Evolutionary conservation across 2,329 filamentous ascomycete genomes (phyloP).

Genomic region (Apiospora saccharicola): DNA sequence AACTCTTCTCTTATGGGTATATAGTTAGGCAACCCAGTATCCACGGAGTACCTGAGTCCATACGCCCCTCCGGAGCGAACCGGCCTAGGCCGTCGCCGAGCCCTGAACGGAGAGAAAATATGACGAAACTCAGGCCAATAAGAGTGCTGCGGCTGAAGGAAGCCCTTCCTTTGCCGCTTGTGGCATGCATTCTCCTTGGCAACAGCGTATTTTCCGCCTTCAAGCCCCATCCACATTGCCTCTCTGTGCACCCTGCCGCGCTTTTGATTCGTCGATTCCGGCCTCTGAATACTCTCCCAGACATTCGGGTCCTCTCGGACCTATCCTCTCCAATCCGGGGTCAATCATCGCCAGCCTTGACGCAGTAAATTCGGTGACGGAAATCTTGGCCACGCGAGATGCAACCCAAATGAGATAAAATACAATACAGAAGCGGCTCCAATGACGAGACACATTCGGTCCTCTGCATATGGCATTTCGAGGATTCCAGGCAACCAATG

Average conservation of each 20-base stretch:
- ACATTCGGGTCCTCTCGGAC: background rate
- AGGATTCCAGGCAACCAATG: background rate
- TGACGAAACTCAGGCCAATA: slow-evolving; percentile 59
- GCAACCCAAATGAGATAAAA: background rate
- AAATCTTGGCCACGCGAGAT: background rate
- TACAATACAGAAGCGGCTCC: background rate
- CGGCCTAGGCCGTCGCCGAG: slow-evolving; percentile 76
- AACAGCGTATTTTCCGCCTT: background rate
- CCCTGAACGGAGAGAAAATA: slow-evolving; percentile 65
- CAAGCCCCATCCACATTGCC: background rate
- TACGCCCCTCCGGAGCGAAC: slow-evolving; percentile 79
- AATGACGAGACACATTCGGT: background rate
- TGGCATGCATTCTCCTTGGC: background rate
- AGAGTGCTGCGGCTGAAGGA: slow-evolving; percentile 50
- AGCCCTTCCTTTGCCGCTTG: background rate
- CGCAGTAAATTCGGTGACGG: background rate
- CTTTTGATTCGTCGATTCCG: background rate
- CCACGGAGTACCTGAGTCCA: slow-evolving; percentile 65
- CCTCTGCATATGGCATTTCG: background rate
- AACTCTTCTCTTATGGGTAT: background rate
- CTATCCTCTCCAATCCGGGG: background rate
- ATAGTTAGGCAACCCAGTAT: background rate
- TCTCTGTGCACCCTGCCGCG: background rate
- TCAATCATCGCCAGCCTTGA: background rate
- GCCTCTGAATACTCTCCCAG: background rate